Percentiles rank a stretch among this genome's conserved stretches.
phyloP scores from a whole-genome alignment of 352 stramenopile species.

The Globisporangium camurandrum region DNA sequence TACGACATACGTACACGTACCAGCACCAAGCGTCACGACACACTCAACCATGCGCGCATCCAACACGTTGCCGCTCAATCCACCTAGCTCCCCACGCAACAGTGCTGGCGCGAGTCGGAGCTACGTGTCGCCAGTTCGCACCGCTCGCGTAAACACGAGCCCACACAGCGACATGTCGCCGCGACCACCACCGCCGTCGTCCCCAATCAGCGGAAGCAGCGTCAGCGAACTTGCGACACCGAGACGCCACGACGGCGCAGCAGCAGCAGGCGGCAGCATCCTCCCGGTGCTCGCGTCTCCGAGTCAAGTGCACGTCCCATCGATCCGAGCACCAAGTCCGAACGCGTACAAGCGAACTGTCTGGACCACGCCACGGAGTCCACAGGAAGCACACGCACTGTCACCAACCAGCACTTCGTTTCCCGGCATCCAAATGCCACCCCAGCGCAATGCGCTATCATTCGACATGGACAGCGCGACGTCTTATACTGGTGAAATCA shows the following conservation, averaged over 20 bases:
- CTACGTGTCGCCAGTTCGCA: slow-evolving; percentile 7
- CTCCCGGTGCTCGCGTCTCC: slow-evolving; percentile 26
- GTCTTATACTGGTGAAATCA: neutral
- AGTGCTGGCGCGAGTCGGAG: neutral
- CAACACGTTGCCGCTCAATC: slow-evolving; percentile 3
- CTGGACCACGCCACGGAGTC: slow-evolving; percentile 37
- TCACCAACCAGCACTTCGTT: too few relatives aligned
- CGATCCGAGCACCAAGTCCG: slow-evolving; percentile 10
- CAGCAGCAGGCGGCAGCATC: slow-evolving; percentile 18
- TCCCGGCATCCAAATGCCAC: neutral
- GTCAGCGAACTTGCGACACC: slow-evolving; percentile 10
- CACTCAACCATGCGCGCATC: slow-evolving; percentile 9
- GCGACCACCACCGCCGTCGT: slow-evolving; percentile 8
- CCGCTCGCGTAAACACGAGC: slow-evolving; percentile 12
- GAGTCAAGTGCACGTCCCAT: slow-evolving; percentile 1
- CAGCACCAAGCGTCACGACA: too few relatives aligned
- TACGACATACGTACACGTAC: too few relatives aligned
- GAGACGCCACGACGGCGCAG: slow-evolving; percentile 9
- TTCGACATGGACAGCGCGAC: neutral
- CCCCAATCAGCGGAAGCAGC: neutral
- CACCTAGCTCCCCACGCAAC: slow-evolving; percentile 1
- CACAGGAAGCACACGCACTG: neutral
- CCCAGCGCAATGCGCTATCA: neutral
- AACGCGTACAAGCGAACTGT: slow-evolving; percentile 31
- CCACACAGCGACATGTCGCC: slow-evolving; percentile 20